phyloP scores from a whole-genome alignment of 2,329 filamentous ascomycete species.

The Penicillium fuscoglaucum region DNA sequence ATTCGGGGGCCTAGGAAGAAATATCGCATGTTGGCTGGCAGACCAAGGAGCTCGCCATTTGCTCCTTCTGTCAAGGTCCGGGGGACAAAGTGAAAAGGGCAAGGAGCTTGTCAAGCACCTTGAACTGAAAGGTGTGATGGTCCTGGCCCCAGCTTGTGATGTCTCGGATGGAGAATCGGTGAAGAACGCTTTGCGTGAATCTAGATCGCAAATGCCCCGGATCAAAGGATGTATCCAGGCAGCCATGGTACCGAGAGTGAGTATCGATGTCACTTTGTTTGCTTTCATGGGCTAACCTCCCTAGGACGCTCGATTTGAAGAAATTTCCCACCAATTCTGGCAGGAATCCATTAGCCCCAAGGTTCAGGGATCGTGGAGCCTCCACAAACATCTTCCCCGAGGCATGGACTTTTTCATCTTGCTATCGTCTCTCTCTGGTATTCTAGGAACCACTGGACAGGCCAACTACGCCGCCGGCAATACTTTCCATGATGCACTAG shows the following conservation, averaged over 20 bases:
- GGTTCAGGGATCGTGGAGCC: conserved; percentile 21
- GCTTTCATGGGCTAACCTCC: neutral
- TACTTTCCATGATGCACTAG: conserved; percentile 42
- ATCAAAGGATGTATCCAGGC: conserved; percentile 32
- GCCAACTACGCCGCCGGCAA: conserved; percentile 46
- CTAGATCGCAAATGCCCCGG: conserved; percentile 19
- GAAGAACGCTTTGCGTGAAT: conserved; percentile 2
- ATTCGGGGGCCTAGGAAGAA: conserved; percentile 35
- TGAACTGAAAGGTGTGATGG: neutral
- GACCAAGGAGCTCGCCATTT: conserved; percentile 36
- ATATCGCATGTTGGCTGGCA: conserved; percentile 35
- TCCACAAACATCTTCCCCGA: conserved; percentile 22
- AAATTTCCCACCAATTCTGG: conserved; percentile 35
- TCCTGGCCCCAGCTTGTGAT: conserved; percentile 25
- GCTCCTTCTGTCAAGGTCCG: conserved; percentile 27
- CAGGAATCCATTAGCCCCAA: conserved; percentile 33
- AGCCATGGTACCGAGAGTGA: conserved; percentile 23
- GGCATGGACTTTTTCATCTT: conserved; percentile 47
- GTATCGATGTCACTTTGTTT: neutral
- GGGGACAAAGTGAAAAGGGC: neutral
- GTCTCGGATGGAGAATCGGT: conserved; percentile 31
- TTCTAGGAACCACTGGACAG: conserved; percentile 49
- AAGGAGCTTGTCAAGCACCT: conserved; percentile 6
- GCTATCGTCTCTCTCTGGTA: conserved; percentile 43
- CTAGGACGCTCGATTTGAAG: conserved; percentile 29